These are phyloP conservation scores for Claviceps fusiformis DNA, from an alignment of 2,329 filamentous ascomycete species.

Conservation along the genomic window DNA sequence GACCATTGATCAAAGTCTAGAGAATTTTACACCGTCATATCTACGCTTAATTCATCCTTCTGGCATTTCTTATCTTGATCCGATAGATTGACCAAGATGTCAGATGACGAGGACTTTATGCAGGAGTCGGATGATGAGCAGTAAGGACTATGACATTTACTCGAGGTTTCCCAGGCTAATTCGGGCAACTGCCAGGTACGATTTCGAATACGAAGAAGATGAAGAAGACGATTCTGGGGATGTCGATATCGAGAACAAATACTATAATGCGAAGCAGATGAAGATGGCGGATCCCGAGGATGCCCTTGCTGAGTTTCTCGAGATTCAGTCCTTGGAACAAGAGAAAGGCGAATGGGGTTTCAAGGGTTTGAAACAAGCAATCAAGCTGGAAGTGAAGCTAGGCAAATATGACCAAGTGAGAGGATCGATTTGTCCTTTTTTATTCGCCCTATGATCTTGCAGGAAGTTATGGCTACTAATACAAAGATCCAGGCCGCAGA, in stretches of 20 bases:
- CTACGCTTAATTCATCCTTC: no score
- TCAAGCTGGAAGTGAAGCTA: conserved; percentile 93
- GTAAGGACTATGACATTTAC: conserved; percentile 13
- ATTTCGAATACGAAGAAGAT: conserved; percentile 93
- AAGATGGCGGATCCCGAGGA: conserved; percentile 77
- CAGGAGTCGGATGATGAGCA: conserved; percentile 34
- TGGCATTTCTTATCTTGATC: no score
- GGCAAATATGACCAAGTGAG: conserved; percentile 68
- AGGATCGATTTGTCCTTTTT: no score
- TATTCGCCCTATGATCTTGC: no score
- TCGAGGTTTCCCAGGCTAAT: conserved; percentile 3
- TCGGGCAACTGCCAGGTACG: conserved; percentile 44
- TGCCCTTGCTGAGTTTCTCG: conserved; percentile 86
- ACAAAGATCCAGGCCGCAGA: conserved; percentile 54
- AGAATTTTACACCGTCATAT: neutral
- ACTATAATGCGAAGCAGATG: conserved; percentile 98
- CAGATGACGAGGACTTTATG: conserved; percentile 38
- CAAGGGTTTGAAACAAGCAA: conserved; percentile 94
- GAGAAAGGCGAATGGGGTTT: conserved; percentile 99
- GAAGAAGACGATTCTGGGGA: conserved; percentile 80
- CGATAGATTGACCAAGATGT: conserved; percentile 22
- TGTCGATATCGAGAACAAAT: conserved; percentile 97
- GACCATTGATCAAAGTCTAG: neutral
- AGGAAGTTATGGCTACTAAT: conserved; percentile 7
- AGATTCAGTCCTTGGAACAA: conserved; percentile 66